Conservation (phyloP, 2,329 filamentous ascomycete genomes). For the Didymella exigua region DNA sequence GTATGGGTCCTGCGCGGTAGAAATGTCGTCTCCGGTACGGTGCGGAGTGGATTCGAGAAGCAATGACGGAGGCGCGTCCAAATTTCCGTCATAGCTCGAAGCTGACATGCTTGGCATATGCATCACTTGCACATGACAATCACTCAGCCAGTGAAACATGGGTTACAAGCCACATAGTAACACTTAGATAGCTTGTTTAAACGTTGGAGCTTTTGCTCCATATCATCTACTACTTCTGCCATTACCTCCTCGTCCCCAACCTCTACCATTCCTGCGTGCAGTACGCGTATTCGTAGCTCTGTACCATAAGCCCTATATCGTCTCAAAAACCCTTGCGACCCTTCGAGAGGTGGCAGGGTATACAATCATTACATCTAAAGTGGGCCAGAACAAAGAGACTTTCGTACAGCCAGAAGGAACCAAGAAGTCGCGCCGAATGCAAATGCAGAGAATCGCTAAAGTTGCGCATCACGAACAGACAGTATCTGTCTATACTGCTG, state of each 20-base stretch:
- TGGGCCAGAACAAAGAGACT: constrained; percentile 19
- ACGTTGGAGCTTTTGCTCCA: constrained; percentile 9
- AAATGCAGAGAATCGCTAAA: constrained; percentile 36
- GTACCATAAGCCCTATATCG: constrained; percentile 16
- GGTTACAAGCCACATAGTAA: constrained; percentile 2
- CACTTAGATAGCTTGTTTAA: constrained; percentile 9
- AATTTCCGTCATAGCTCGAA: constrained; percentile 16
- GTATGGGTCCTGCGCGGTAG: not conserved
- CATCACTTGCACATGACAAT: constrained; percentile 9
- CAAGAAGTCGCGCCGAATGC: constrained; percentile 27
- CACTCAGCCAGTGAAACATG: not conserved
- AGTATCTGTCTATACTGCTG: constrained; percentile 23
- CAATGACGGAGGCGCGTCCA: constrained; percentile 2
- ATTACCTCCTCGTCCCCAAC: constrained; percentile 13
- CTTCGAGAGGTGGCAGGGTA: constrained; percentile 20
- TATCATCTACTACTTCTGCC: constrained; percentile 10
- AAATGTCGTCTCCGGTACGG: not conserved
- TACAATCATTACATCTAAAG: constrained; percentile 40
- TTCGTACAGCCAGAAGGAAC: constrained; percentile 25
- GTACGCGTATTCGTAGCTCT: constrained; percentile 13
- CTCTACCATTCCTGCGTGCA: constrained; percentile 19
- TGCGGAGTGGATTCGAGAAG: not conserved
- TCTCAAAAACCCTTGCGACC: constrained; percentile 21
- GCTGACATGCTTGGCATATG: constrained; percentile 8
- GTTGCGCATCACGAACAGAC: constrained; percentile 26